Evolutionary conservation across 768 basidiomycete genomes (phyloP).

Genomic region (Suillus variegatus): DNA sequence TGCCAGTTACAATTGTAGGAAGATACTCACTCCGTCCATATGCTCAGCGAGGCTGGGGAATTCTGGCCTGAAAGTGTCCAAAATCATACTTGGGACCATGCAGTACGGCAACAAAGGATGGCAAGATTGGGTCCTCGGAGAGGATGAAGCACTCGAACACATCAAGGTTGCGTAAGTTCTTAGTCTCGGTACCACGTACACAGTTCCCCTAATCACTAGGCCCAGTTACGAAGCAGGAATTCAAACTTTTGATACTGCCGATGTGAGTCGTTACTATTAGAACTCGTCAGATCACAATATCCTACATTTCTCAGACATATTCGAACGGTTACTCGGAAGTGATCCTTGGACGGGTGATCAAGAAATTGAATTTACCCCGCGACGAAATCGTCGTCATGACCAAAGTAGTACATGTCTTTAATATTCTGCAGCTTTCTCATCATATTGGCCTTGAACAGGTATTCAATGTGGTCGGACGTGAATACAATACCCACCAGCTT

Average conservation of each 20-base stretch:
- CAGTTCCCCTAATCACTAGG: not conserved
- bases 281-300: not conserved
- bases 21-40: not conserved
- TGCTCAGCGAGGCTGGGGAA: conserved; percentile 43
- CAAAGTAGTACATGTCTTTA: conserved; percentile 44
- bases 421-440: not conserved
- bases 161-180: conserved; percentile 47
- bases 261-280: conserved; percentile 21
- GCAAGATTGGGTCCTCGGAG: conserved; percentile 53
- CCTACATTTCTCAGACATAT: conserved; percentile 46
- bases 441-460: conserved; percentile 24
- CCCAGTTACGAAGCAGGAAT: conserved; percentile 37
- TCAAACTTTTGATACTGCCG: conserved; percentile 37
- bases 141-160: conserved; percentile 46
- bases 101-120: conserved; percentile 48
- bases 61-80: conserved; percentile 52
- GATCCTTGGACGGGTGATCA: conserved; percentile 73
- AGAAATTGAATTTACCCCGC: conserved; percentile 63
- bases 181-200: not conserved
- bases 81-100: conserved; percentile 52
- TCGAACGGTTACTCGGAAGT: conserved; percentile 67
- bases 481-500: conserved; percentile 17
- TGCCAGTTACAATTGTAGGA: not conserved
- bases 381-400: conserved; percentile 80
- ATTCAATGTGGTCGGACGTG: conserved; percentile 41